Evolutionary conservation across 257 asterid genomes (phyloP), one percentile per base, ranked within the genome.

Genomic region (Gynochthodes officinalis): DNA sequence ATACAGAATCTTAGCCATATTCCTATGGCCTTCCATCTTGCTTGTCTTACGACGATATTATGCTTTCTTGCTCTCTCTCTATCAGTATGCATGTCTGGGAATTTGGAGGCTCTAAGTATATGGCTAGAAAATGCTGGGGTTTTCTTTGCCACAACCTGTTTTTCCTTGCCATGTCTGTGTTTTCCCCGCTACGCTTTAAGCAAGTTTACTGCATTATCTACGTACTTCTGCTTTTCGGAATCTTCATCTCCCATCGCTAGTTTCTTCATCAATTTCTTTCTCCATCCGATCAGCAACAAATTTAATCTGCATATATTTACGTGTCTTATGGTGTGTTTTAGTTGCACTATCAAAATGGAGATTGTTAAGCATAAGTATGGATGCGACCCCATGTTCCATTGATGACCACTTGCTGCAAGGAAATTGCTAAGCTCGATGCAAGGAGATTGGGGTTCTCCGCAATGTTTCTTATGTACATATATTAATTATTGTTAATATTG

Each of bases 1-100:
- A 48, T 65, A n/a, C 70, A 65, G 70, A 65, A 65, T 43, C 39
- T 65, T 19, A 44, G 43, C 55, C 10, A 65, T 11, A 15, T 65
- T 18, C 70, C 70, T 1, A 23, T 42, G 3, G 11, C 54, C 21
- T 65, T 43, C 35, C 55, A 65, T 39, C 12, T 65, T 28, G 33
- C 53, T 43, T 43, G 55, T 44, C 70, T 65, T 21, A 11, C 32
- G 5, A 11, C 43, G 8, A 43, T 40, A 27, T 16, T 65, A 5
- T 43, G 27, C 11, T 43, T 65, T 16, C 9, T 25, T 42, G 55
- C 55, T n/a, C 30, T 65, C 55, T 43, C 33, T 14, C 33, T 65
- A 27, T 65, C 70, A 14, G 13, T 25, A 7, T 65, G n/a, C 55
- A 7, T 65, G 14, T 23, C 70, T 4, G 5, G 3, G 23, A n/a